Base-by-base conservation (phyloP, 176 grass and related monocot genomes). In the Aegilops longissima region DNA sequence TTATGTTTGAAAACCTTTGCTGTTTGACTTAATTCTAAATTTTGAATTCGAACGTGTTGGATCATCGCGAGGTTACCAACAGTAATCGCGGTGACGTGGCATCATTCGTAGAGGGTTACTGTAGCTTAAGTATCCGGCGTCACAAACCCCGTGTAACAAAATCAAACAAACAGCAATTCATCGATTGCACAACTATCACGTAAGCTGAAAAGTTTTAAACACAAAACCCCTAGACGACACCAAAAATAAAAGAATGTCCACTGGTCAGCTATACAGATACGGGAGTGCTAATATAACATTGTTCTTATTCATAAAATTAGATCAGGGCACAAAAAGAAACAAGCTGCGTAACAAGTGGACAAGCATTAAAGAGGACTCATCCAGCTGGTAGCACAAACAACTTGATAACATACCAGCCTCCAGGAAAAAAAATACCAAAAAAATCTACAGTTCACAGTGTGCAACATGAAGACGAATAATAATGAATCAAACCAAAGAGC, bases 351-450 rank as follows among this genome's bases (percentile, higher is more conserved):
- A 58, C 6, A 58, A 58, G 54, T 61, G 47, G 11, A 35, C 16
- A n/a, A 83, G 12, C 63, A 58, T 13, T 21, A 56, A 10, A 36
- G 14, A 70, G 40, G 54, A 12, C 13, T 62, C 21, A 68, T 84
- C 58, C 65, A 78, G 51, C 76, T 74, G 34, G 14, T 62, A 79
- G 39, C 44, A 78, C 18, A 79, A 84, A 25, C 33, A 83, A 36
- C 2, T 1, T 6, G 4, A 35, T 31, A 33, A 86, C 7, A 54
- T 5, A 69, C 45, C 52, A 68, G 47, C 11, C 49, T 88, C 64
- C 4, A 24, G 31, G 21, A 52, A 66, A 21, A 20, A 68, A 82
- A 24, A 3, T 8, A 17, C 52, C 52, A 25, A 56, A 20, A 56
- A 58, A 40, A 35, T 17, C 14, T 17, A 61, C 66, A 73, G 18